Evolutionary conservation across 345 rosid species (phyloP).

Genomic region (Syzygium jambos): DNA sequence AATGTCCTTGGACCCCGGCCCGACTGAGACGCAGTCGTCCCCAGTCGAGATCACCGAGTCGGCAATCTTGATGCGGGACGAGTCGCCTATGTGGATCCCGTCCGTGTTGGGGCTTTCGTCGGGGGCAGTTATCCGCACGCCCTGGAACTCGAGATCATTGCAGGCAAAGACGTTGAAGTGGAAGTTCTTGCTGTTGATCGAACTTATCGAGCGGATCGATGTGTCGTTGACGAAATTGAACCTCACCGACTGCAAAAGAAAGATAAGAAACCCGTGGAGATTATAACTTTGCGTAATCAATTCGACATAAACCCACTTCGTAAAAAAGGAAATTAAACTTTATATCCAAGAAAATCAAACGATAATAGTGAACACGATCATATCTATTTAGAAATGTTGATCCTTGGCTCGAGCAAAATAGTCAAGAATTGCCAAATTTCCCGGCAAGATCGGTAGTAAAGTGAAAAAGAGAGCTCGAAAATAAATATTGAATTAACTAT

Average conservation of each 20-base stretch:
- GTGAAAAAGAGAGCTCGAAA: neutral
- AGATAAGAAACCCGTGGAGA: neutral
- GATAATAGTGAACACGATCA: neutral
- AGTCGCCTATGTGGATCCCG: conserved; percentile 33
- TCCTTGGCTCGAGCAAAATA: no score
- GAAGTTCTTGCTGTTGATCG: conserved; percentile 11
- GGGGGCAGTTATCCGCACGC: conserved; percentile 19
- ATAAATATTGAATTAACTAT: neutral
- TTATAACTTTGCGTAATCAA: neutral
- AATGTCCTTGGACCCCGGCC: neutral
- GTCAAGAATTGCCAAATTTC: neutral
- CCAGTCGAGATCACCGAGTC: neutral
- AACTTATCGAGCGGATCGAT: neutral
- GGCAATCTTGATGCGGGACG: neutral
- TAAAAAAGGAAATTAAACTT: neutral
- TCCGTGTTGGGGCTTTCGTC: conserved; percentile 34
- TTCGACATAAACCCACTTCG: neutral
- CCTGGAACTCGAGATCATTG: neutral
- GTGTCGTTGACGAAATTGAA: conserved; percentile 12
- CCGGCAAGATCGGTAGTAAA: neutral
- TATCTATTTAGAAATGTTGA: neutral
- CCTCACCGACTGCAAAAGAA: conserved; percentile 3
- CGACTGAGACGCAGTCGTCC: conserved; percentile 3
- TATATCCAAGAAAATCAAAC: neutral
- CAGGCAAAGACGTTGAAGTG: conserved; percentile 1